Evolutionary conservation across 2,329 filamentous ascomycete species (phyloP).

Genomic region (Colletotrichum chrysophilum): DNA sequence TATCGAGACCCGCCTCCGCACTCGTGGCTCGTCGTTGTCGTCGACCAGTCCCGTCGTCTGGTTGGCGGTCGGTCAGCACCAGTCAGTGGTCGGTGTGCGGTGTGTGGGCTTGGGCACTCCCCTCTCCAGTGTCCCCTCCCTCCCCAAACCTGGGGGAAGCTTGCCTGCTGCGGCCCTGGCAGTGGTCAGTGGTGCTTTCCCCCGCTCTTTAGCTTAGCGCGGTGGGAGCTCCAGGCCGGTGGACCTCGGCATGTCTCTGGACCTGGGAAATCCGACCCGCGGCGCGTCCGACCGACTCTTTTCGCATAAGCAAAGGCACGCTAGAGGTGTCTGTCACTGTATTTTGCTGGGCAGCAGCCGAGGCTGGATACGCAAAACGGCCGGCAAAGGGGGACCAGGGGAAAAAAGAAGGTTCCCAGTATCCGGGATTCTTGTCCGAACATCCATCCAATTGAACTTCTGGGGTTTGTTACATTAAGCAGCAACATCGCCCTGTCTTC

Average conservation of each 20-base stretch:
- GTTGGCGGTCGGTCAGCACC: background rate
- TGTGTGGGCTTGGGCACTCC: background rate
- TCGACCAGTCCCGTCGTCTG: background rate
- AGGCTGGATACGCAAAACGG: background rate
- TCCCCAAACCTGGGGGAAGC: background rate
- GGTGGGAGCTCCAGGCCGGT: background rate
- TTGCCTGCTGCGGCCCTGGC: background rate
- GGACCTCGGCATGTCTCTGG: constrained; percentile 23
- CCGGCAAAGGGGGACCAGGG: background rate
- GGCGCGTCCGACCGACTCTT: background rate
- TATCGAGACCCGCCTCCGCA: background rate
- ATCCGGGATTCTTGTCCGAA: background rate
- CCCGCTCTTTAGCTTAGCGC: background rate
- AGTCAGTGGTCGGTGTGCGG: background rate
- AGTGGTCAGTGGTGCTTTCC: background rate
- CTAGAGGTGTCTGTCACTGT: background rate
- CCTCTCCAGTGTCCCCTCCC: background rate
- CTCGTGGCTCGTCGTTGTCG: background rate
- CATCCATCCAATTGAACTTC: too few species aligned
- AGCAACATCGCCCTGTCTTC: background rate
- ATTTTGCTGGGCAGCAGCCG: background rate
- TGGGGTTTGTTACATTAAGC: background rate
- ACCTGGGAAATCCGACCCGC: background rate
- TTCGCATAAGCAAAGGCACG: background rate
- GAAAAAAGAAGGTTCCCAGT: background rate